These are phyloP conservation scores for Leishmania gerbilli DNA, from an alignment of 208 protist species.

Conservation along the genomic window DNA sequence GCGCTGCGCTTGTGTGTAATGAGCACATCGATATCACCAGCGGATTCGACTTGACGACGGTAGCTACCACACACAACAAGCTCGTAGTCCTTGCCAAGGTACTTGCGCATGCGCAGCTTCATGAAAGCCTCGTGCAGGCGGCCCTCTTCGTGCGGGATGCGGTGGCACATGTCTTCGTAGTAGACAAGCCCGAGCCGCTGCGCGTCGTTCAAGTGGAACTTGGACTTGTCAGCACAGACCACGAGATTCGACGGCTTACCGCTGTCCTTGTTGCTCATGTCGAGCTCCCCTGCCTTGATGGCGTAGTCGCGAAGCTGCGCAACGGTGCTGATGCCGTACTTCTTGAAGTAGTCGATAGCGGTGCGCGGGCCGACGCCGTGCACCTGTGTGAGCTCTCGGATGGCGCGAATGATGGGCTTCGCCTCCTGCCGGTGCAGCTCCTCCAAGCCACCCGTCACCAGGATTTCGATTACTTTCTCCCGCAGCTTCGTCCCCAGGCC, in stretches of 20 bases:
- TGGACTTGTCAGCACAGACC: slow-evolving; percentile 28
- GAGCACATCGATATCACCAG: slow-evolving; percentile 89
- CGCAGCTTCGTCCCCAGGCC: slow-evolving; percentile 74
- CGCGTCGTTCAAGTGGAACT: slow-evolving; percentile 66
- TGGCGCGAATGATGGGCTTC: slow-evolving; percentile 77
- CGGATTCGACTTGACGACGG: slow-evolving; percentile 54
- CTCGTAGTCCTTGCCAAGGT: slow-evolving; percentile 70
- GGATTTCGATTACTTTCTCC: slow-evolving; percentile 79
- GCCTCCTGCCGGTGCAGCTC: slow-evolving; percentile 69
- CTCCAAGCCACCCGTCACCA: slow-evolving; percentile 71
- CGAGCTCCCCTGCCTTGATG: slow-evolving; percentile 34
- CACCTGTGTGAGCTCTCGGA: slow-evolving; percentile 79
- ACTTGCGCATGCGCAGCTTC: slow-evolving; percentile 71
- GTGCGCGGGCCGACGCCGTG: slow-evolving; percentile 90
- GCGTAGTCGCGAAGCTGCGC: slow-evolving; percentile 62
- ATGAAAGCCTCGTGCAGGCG: slow-evolving; percentile 81
- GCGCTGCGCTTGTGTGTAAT: slow-evolving; percentile 57
- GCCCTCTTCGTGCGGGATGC: slow-evolving; percentile 83
- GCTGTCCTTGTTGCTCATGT: slow-evolving; percentile 35
- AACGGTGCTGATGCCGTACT: slow-evolving; percentile 65
- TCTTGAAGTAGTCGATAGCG: slow-evolving; percentile 72
- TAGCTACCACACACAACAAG: slow-evolving; percentile 86
- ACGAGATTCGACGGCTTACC: slow-evolving; percentile 17
- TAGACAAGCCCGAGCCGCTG: slow-evolving; percentile 83
- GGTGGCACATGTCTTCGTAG: slow-evolving; percentile 76